These are phyloP conservation scores for Daldinia grandis DNA, from an alignment of 495 filamentous ascomycete genomes.

Conservation along the genomic window DNA sequence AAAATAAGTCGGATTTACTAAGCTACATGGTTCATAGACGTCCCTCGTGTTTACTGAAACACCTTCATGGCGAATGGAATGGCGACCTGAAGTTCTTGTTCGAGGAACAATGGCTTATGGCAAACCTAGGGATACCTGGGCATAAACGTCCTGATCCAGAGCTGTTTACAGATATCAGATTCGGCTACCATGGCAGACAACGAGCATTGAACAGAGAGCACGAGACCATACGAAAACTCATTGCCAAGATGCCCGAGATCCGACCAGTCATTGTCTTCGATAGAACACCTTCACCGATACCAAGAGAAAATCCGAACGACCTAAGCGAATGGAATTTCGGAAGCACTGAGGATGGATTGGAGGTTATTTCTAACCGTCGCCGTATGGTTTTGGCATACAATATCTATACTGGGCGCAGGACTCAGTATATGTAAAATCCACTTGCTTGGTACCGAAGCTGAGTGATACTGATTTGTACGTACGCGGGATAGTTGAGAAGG, in stretches of 20 bases:
- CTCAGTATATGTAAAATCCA: background rate
- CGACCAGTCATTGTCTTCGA: background rate
- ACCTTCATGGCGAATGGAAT: background rate
- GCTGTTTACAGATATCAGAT: background rate
- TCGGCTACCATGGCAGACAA: background rate
- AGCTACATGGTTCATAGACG: background rate
- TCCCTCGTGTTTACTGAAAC: background rate
- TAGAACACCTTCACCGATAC: background rate
- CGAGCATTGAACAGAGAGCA: background rate
- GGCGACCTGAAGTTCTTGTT: conserved; percentile 1
- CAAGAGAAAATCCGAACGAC: no score
- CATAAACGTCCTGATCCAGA: background rate
- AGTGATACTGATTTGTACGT: no score
- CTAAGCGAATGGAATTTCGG: no score
- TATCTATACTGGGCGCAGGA: background rate
- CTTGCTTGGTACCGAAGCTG: no score
- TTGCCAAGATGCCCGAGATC: background rate
- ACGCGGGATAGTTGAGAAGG: no score
- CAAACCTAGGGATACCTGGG: background rate
- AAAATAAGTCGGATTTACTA: background rate
- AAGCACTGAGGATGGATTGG: no score
- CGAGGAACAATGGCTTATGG: background rate
- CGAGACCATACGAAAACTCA: background rate
- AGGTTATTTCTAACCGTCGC: background rate
- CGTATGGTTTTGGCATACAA: background rate